Conservation (phyloP, 352 stramenopile species). For the Peronospora belbahrii region DNA sequence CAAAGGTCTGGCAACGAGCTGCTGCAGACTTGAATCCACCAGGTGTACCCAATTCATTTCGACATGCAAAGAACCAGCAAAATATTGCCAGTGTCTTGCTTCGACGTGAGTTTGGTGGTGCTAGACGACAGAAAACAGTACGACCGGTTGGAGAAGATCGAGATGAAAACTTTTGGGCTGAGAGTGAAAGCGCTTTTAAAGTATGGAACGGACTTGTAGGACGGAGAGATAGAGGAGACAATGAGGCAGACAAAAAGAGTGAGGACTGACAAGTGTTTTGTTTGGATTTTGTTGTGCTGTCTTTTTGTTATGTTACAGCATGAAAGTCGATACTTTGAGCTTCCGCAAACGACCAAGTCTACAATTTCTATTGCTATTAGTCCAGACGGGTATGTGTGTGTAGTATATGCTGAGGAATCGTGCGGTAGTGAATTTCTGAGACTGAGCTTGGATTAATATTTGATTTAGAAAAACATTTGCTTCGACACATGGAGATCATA, state of each 20-base stretch:
- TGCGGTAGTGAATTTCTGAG: not conserved
- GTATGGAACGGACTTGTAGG: conserved; percentile 11
- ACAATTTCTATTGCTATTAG: conserved; percentile 86
- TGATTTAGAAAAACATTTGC: conserved; percentile 86
- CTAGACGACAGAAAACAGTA: conserved; percentile 34
- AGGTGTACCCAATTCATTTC: conserved; percentile 70
- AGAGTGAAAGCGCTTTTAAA: conserved; percentile 71
- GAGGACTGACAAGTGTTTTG: not conserved
- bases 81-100: conserved; percentile 66
- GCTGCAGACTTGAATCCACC: conserved; percentile 61
- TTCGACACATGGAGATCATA: conserved; percentile 97
- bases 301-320: too few species aligned
- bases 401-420: not conserved
- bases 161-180: conserved; percentile 69
- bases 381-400: conserved; percentile 54
- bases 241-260: not conserved
- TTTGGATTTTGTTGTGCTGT: not conserved
- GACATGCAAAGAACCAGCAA: conserved; percentile 47
- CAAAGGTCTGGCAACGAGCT: conserved; percentile 68
- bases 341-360: conserved; percentile 80
- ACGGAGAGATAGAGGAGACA: not conserved
- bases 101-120: conserved; percentile 45
- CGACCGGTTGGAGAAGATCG: conserved; percentile 36
- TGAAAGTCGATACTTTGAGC: conserved; percentile 77
- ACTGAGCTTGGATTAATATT: conserved; percentile 1